phyloP scores from a whole-genome alignment of 169 alveolate genomes.

The Toxoplasma gondii region DNA sequence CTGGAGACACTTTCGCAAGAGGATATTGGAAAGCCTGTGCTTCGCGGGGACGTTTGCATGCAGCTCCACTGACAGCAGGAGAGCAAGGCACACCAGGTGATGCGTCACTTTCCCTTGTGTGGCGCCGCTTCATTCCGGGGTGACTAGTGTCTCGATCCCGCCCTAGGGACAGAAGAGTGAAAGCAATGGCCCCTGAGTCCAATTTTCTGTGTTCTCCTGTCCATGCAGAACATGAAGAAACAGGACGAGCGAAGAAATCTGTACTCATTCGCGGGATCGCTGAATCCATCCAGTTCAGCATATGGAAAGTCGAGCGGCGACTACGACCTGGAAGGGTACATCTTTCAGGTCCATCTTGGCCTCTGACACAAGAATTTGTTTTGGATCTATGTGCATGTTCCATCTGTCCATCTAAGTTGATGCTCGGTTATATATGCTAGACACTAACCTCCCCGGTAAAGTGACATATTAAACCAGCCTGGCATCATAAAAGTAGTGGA shows the following conservation, averaged over 20 bases:
- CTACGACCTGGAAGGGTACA: conserved; percentile 43
- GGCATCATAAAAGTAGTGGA: too few relatives aligned
- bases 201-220: not conserved
- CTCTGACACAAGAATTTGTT: not conserved
- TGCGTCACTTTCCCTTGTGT: not conserved
- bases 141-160: too few relatives aligned
- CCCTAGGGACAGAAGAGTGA: too few relatives aligned
- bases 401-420: not conserved
- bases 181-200: not conserved
- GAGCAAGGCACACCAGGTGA: not conserved
- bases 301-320: not conserved
- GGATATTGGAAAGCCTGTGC: not conserved
- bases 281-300: not conserved
- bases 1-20: not conserved
- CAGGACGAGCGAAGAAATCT: conserved; percentile 50
- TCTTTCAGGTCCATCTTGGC: not conserved
- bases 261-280: conserved; percentile 44
- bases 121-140: not conserved
- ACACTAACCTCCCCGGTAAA: too few relatives aligned
- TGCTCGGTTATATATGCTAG: too few relatives aligned
- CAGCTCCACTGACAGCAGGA: too few relatives aligned
- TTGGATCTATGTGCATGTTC: not conserved
- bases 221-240: conserved; percentile 32
- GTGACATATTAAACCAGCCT: too few relatives aligned
- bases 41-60: too few relatives aligned